phyloP scores from a whole-genome alignment of 2,329 filamentous ascomycete species.

The Claviceps paspali region DNA sequence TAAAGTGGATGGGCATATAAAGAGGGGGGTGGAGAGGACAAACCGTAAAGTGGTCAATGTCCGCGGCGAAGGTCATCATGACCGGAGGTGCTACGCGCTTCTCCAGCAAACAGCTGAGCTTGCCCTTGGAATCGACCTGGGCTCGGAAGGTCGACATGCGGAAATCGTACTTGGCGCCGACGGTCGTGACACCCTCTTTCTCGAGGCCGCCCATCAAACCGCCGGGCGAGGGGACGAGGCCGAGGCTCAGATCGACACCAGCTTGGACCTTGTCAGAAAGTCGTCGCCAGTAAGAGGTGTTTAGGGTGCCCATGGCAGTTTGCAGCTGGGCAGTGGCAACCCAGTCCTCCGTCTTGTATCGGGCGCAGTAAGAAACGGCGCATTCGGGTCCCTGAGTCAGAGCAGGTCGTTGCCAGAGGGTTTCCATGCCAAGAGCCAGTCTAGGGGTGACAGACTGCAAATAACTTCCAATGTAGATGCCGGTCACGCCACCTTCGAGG shows the following conservation, averaged over 20 bases:
- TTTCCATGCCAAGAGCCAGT: slow-evolving; percentile 78
- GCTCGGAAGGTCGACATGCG: slow-evolving; percentile 87
- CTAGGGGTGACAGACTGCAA: slow-evolving; percentile 82
- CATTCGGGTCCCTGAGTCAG: slow-evolving; percentile 81
- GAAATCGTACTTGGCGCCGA: slow-evolving; percentile 98
- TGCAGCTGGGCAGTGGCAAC: slow-evolving; percentile 82
- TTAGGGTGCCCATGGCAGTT: slow-evolving; percentile 66
- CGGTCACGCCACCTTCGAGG: slow-evolving; percentile 82
- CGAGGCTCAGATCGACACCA: slow-evolving; percentile 85
- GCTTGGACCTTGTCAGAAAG: slow-evolving; percentile 92
- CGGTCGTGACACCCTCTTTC: slow-evolving; percentile 79
- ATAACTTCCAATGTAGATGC: slow-evolving; percentile 92
- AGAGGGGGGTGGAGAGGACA: slow-evolving; percentile 21
- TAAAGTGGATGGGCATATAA: neutral
- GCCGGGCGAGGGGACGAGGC: slow-evolving; percentile 51
- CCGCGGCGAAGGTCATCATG: slow-evolving; percentile 85
- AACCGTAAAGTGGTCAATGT: slow-evolving; percentile 93
- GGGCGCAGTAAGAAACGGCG: slow-evolving; percentile 73
- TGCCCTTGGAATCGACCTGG: slow-evolving; percentile 89
- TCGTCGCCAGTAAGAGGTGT: slow-evolving; percentile 84
- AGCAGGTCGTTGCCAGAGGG: slow-evolving; percentile 80
- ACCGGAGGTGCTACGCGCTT: slow-evolving; percentile 91
- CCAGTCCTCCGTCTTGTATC: slow-evolving; percentile 88
- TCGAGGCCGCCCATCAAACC: slow-evolving; percentile 62
- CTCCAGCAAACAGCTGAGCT: slow-evolving; percentile 82